Evolutionary conservation across 1,284 basidiomycete genomes (phyloP).

Genomic region (Cryptococcus sp.): DNA sequence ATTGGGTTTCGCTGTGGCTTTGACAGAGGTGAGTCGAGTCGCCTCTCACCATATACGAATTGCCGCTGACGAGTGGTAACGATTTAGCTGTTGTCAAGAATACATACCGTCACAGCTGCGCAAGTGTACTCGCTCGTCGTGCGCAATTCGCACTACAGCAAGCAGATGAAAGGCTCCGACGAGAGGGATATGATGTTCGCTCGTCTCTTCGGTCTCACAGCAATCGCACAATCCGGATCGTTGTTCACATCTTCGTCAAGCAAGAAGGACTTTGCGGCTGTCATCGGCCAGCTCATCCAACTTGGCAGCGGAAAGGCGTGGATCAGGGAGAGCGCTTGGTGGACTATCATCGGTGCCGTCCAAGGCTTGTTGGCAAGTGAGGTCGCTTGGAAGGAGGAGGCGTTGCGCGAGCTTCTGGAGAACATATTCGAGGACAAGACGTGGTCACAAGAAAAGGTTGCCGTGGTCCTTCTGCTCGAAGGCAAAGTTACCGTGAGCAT

Average conservation of each 20-base stretch:
- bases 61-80: conserved; percentile 11
- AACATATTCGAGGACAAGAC: conserved; percentile 61
- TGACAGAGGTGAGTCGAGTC: conserved; percentile 75
- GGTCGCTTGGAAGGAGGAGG: conserved; percentile 72
- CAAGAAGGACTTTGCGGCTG: conserved; percentile 62
- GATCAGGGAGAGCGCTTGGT: conserved; percentile 90
- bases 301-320: conserved; percentile 84
- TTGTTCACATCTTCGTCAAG: conserved; percentile 67
- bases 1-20: conserved; percentile 90
- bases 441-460: conserved; percentile 89
- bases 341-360: conserved; percentile 69
- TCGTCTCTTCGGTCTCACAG: conserved; percentile 82
- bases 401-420: conserved; percentile 60
- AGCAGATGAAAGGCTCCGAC: conserved; percentile 82
- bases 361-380: conserved; percentile 63
- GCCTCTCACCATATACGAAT: conserved; percentile 4
- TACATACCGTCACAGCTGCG: conserved; percentile 73
- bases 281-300: conserved; percentile 66
- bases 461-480: conserved; percentile 73
- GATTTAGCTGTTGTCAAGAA: conserved; percentile 71
- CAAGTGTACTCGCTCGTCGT: conserved; percentile 74
- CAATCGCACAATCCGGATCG: conserved; percentile 77
- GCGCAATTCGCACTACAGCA: conserved; percentile 67
- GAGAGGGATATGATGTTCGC: conserved; percentile 91
- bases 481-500: conserved; percentile 56